Evolutionary conservation across 176 grass and related monocot genomes (phyloP).

Genomic region (Raddia guianensis): DNA sequence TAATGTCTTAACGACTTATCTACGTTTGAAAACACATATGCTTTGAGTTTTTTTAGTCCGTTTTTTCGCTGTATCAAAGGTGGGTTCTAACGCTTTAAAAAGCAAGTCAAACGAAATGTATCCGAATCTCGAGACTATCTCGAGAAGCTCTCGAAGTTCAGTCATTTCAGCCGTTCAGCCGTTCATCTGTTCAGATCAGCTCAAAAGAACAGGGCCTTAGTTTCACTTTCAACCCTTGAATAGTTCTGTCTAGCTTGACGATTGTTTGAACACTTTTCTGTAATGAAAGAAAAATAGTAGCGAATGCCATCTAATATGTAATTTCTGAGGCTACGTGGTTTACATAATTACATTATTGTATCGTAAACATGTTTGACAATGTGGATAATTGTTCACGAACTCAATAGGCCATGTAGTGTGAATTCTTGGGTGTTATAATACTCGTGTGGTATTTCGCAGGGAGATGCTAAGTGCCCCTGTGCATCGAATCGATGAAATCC

Average conservation of each 20-base stretch:
- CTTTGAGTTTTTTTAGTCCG: too few species aligned
- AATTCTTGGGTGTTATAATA: background rate
- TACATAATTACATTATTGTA: background rate
- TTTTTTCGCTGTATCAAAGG: too few species aligned
- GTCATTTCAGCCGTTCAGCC: too few species aligned
- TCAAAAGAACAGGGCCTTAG: too few species aligned
- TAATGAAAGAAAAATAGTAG: background rate
- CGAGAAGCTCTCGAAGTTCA: too few species aligned
- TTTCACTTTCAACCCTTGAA: constrained; percentile 1
- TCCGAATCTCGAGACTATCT: too few species aligned
- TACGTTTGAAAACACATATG: too few species aligned
- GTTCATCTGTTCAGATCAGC: too few species aligned
- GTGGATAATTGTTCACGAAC: constrained; percentile 9
- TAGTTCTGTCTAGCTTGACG: background rate
- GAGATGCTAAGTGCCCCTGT: constrained; percentile 83
- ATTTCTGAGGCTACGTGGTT: background rate
- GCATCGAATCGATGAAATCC: constrained; percentile 80
- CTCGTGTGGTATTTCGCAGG: constrained; percentile 44
- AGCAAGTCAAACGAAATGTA: too few species aligned
- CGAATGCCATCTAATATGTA: background rate
- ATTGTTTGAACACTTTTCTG: background rate
- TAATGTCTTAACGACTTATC: too few species aligned
- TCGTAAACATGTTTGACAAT: background rate
- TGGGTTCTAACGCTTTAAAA: too few species aligned
- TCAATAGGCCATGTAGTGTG: background rate